Base-by-base conservation (phyloP, 1,284 basidiomycete species). In the Paramarasmius palmivorus region DNA sequence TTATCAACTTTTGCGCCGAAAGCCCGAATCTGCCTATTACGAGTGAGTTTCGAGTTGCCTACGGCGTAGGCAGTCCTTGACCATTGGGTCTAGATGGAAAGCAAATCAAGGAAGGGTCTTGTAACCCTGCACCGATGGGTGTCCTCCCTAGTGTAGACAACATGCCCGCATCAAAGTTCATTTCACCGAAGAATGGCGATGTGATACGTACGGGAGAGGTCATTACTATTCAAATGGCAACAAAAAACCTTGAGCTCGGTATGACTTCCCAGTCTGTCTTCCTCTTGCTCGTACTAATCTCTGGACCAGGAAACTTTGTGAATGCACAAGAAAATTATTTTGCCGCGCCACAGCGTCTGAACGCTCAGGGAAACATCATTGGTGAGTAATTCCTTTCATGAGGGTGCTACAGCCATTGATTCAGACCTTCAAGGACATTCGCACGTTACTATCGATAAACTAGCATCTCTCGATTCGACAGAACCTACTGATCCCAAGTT, bases 401-500 rank as follows among this genome's bases (percentile, higher is more conserved):
- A 32, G 29, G 29, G 12, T 32, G 29, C 29, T 32, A 12, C 29
- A 32, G 12, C 12, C 7, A 32, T 6, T 12, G 29, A 6, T 32
- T 12, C 6, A 32, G 6, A 12, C 12, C 6, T 32, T 6, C 29
- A 12, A 32, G 81, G 81, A 0, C 80, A 82, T 65, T 61, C 71
- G 15, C 83, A 86, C 62, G 67, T 83, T 59, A 78, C 79, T 32
- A 69, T 86, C 53, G 74, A 84, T 62, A 53, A 63, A 45, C 71
- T 86, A 58, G 52, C 61, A 34, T 73, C 76, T 9, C 62, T 82
- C 53, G 64, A 67, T 42, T 73, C 76, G 59, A 78, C 79, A 14
- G 69, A 65, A 1, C 70, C 77, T 6, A 72, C 73, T n/a, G 66
- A 83, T 65, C 78, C 82, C 15, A 70, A 59, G 38, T 60, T 63